Base-by-base conservation (phyloP, 257 asterid species). In the Linderniella brevidens region DNA sequence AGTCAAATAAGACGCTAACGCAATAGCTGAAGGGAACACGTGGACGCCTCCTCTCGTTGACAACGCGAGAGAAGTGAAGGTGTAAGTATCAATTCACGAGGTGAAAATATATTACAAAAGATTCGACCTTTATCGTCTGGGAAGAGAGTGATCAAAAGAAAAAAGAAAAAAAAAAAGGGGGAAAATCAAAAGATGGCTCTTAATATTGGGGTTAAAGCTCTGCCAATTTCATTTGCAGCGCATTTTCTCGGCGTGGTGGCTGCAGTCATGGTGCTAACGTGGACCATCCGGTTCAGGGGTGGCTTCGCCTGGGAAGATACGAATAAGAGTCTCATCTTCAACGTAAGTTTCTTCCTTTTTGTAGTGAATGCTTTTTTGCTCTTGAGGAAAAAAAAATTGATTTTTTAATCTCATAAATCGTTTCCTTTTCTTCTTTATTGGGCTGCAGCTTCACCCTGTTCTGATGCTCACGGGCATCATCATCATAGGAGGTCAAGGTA, bases 401-500 rank as follows among this genome's bases (percentile, higher is more conserved):
- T 54, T 20, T 43, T 49, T 61, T 37, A n/a, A n/a, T n/a, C n/a
- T n/a, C n/a, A n/a, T n/a, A n/a, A n/a, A n/a, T n/a, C n/a, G n/a
- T n/a, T n/a, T 36, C 52, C 16, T 4, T 11, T 52, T 50, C 15
- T 8, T 60, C 64, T 16, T 65, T n/a, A n/a, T n/a, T n/a, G n/a
- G 46, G 18, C 38, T 62, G 44, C 87, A 90, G 98, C 70, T 79
- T 57, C 98, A 90, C 63, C 96, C 98, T 20, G 92, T 90, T 13
- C 65, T 90, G 73, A 81, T 90, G 93, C 76, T 85, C 54, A 76
- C 85, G 5, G 96, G 98, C 53, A 68, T 81, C 9, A 58, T 88
- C 44, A 66, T 88, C 18, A 41, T 84, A 0, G 96, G 98, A 43
- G 98, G 98, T 1, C 81, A 88, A 81, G 96, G 98, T 88, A 75